A percentile compares a stretch with the other conserved stretches of the same genome.
These are phyloP conservation scores for Diplodia corticola DNA, from an alignment of 2,329 filamentous ascomycete genomes.

Conservation along the genomic window DNA sequence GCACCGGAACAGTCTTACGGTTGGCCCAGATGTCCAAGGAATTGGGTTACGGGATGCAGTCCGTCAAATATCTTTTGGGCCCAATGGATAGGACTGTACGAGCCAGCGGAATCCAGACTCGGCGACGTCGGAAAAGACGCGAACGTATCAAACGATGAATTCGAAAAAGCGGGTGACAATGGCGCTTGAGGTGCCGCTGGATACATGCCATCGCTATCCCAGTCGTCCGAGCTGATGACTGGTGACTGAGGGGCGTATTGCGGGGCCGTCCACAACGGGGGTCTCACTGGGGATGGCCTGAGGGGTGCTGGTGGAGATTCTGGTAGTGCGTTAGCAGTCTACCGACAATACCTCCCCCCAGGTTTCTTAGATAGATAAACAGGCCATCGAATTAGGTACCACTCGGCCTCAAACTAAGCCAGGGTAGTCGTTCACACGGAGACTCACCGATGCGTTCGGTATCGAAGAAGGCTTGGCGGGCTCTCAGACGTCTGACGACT, in stretches of 20 bases:
- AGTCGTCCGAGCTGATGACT: constrained; percentile 6
- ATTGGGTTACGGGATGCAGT: constrained; percentile 40
- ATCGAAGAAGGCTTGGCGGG: constrained; percentile 2
- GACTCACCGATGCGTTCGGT: not conserved
- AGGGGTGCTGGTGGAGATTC: not conserved
- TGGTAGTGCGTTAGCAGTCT: not conserved
- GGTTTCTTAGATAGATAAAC: not conserved
- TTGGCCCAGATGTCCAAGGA: constrained; percentile 33
- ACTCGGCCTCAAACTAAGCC: not conserved
- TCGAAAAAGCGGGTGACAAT: constrained; percentile 46
- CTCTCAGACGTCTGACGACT: constrained; percentile 4
- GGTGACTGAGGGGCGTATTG: not conserved
- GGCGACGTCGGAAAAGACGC: constrained; percentile 31
- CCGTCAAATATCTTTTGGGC: constrained; percentile 47
- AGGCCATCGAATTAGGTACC: not conserved
- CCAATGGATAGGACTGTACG: constrained; percentile 42
- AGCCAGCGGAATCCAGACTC: constrained; percentile 31
- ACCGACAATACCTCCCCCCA: not conserved
- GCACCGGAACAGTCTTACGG: constrained; percentile 27
- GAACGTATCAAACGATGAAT: constrained; percentile 44
- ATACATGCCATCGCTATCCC: constrained; percentile 12
- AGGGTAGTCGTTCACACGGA: not conserved
- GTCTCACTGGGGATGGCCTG: not conserved
- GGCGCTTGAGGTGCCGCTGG: constrained; percentile 26
- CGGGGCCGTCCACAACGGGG: not conserved